Conservation (phyloP, 176 grass and related monocot genomes). For the Bothriochloa decipiens region DNA sequence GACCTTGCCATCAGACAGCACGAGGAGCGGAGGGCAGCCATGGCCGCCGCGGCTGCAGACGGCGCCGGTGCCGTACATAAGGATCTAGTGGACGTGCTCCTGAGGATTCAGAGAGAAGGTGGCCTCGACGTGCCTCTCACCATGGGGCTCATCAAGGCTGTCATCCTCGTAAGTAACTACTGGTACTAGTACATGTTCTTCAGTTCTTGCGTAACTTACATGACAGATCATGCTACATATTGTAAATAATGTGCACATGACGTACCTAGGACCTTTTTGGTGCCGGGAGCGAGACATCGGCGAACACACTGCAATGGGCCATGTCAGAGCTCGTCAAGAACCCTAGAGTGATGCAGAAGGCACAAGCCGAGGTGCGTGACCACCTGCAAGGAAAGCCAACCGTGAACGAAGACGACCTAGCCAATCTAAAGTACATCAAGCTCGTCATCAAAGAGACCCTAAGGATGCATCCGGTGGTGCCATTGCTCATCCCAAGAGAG, state of each 20-base stretch:
- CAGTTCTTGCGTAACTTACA: too few species aligned
- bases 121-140: slow-evolving; percentile 35
- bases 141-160: slow-evolving; percentile 39
- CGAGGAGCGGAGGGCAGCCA: not conserved
- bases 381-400: not conserved
- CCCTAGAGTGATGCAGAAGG: slow-evolving; percentile 12
- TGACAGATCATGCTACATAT: too few species aligned
- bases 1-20: slow-evolving; percentile 21
- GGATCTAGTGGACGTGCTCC: slow-evolving; percentile 28
- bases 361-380: slow-evolving; percentile 18
- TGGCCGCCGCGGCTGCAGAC: too few species aligned
- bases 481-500: slow-evolving; percentile 30
- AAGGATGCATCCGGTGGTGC: not conserved
- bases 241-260: too few species aligned
- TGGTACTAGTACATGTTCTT: not conserved
- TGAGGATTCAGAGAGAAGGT: slow-evolving; percentile 35
- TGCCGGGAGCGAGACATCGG: slow-evolving; percentile 36
- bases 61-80: not conserved
- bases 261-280: slow-evolving; percentile 41
- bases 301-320: slow-evolving; percentile 36
- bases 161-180: slow-evolving; percentile 23
- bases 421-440: not conserved
- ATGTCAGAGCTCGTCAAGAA: slow-evolving; percentile 38
- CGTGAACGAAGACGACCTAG: not conserved
- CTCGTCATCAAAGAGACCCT: slow-evolving; percentile 38